Conservation (phyloP, 2,329 filamentous ascomycete species). For the Aspergillus transmontanensis region DNA sequence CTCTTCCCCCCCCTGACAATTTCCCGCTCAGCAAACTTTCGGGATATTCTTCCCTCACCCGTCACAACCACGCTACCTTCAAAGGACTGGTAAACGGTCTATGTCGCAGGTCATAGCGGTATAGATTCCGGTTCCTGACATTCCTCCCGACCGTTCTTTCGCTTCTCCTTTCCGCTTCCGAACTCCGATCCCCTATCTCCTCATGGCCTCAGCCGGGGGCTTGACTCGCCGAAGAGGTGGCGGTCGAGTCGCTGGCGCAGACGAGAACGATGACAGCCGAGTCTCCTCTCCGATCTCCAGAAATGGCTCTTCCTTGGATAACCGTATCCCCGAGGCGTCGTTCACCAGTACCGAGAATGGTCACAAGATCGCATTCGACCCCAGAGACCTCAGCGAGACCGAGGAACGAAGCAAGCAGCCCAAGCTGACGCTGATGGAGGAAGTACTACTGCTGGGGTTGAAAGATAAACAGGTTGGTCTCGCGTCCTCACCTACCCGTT, state of each 20-base stretch:
- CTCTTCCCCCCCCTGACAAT: conserved; percentile 24
- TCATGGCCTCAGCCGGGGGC: conserved; percentile 70
- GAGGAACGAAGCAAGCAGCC: conserved; percentile 96
- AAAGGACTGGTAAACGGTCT: conserved; percentile 7
- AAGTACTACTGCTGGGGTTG: conserved; percentile 88
- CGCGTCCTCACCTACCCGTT: background rate
- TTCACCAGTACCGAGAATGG: conserved; percentile 88
- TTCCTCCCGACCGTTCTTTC: conserved; percentile 5
- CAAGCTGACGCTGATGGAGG: conserved; percentile 98
- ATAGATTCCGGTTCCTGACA: conserved; percentile 16
- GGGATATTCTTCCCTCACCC: conserved; percentile 12
- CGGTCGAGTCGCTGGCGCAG: conserved; percentile 58
- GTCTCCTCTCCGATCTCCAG: conserved; percentile 66
- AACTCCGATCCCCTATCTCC: conserved; percentile 25
- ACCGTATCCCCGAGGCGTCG: conserved; percentile 70
- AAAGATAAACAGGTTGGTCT: conserved; percentile 93
- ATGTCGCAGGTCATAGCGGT: conserved; percentile 21
- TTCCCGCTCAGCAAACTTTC: conserved; percentile 20
- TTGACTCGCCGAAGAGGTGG: conserved; percentile 70
- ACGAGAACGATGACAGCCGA: conserved; percentile 65
- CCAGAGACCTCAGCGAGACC: conserved; percentile 94
- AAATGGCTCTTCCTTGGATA: conserved; percentile 60
- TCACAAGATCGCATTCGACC: conserved; percentile 98
- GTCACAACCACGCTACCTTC: conserved; percentile 7
- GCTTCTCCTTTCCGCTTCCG: conserved; percentile 19